These are phyloP conservation scores for Teratosphaeriaceae sp. DNA, from an alignment of 2,329 filamentous ascomycete genomes.

Conservation along the genomic window DNA sequence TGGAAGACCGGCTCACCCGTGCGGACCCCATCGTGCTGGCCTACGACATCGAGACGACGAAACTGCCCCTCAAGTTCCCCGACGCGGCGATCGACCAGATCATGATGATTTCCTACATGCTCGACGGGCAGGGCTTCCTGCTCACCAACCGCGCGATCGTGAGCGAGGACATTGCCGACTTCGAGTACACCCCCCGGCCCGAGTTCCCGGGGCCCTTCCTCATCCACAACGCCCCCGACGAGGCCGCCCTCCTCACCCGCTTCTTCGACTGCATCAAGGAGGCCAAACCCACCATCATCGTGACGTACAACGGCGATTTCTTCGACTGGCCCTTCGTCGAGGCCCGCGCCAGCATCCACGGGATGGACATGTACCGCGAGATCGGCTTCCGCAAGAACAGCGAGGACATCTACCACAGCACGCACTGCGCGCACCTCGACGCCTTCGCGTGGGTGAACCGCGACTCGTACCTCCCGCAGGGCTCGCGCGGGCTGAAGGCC, in stretches of 20 bases:
- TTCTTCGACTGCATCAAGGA: slow-evolving; percentile 97
- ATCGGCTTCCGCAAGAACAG: slow-evolving; percentile 94
- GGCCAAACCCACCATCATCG: slow-evolving; percentile 89
- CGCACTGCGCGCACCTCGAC: slow-evolving; percentile 97
- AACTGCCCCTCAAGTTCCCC: slow-evolving; percentile 91
- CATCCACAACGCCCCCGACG: slow-evolving; percentile 96
- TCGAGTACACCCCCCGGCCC: slow-evolving; percentile 95
- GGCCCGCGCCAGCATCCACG: slow-evolving; percentile 82
- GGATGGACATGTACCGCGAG: slow-evolving; percentile 98
- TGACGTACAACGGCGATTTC: slow-evolving; percentile 99
- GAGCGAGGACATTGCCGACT: slow-evolving; percentile 93
- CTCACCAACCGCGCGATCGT: slow-evolving; percentile 98
- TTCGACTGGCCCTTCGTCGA: slow-evolving; percentile 99
- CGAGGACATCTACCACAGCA: slow-evolving; percentile 94
- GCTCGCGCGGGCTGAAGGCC: slow-evolving; percentile 92
- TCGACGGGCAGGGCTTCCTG: slow-evolving; percentile 93
- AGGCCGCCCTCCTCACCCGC: slow-evolving; percentile 77
- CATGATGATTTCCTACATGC: slow-evolving; percentile 99
- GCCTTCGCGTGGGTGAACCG: slow-evolving; percentile 99
- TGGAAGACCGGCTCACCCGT: slow-evolving; percentile 80
- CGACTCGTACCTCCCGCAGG: slow-evolving; percentile 95
- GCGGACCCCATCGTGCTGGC: slow-evolving; percentile 97
- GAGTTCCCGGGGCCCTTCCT: slow-evolving; percentile 95
- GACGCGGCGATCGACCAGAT: slow-evolving; percentile 92
- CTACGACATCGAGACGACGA: slow-evolving; percentile 98